Evolutionary conservation across 2,329 filamentous ascomycete genomes (phyloP).

Genomic region (Neonectria hederae): DNA sequence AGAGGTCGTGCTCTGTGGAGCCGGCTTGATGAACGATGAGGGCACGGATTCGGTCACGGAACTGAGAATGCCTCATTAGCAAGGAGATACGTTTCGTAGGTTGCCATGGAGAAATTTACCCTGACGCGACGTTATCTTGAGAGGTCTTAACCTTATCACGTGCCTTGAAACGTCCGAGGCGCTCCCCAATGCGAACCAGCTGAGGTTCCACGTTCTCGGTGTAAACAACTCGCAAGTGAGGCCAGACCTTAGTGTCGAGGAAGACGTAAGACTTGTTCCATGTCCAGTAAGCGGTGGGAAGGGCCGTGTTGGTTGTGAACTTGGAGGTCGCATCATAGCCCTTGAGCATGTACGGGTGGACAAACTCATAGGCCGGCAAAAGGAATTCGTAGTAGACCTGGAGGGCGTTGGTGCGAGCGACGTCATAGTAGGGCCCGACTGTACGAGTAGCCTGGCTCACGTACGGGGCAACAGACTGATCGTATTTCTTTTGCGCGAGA

Average conservation of each 20-base stretch:
- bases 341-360: slow-evolving; percentile 76
- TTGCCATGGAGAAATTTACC: slow-evolving; percentile 13
- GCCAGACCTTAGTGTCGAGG: slow-evolving; percentile 81
- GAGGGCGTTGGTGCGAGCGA: slow-evolving; percentile 68
- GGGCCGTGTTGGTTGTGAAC: slow-evolving; percentile 73
- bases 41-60: slow-evolving; percentile 38
- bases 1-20: slow-evolving; percentile 43
- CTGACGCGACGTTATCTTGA: slow-evolving; percentile 27
- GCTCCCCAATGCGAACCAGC: slow-evolving; percentile 88
- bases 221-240: slow-evolving; percentile 81
- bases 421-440: slow-evolving; percentile 77
- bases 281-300: slow-evolving; percentile 77
- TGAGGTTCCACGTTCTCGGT: slow-evolving; percentile 95
- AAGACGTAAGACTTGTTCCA: slow-evolving; percentile 77
- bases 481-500: slow-evolving; percentile 72
- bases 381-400: slow-evolving; percentile 78
- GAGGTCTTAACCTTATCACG: slow-evolving; percentile 49
- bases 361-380: slow-evolving; percentile 78
- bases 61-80: slow-evolving; percentile 26
- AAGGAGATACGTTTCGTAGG: not conserved
- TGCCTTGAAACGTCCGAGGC: slow-evolving; percentile 77
- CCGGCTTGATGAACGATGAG: slow-evolving; percentile 49
- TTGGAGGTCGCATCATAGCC: slow-evolving; percentile 73
- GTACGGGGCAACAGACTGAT: slow-evolving; percentile 76
- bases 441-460: slow-evolving; percentile 68